Conservation (phyloP, 2,329 filamentous ascomycete genomes). For the Colletotrichum sp. region DNA sequence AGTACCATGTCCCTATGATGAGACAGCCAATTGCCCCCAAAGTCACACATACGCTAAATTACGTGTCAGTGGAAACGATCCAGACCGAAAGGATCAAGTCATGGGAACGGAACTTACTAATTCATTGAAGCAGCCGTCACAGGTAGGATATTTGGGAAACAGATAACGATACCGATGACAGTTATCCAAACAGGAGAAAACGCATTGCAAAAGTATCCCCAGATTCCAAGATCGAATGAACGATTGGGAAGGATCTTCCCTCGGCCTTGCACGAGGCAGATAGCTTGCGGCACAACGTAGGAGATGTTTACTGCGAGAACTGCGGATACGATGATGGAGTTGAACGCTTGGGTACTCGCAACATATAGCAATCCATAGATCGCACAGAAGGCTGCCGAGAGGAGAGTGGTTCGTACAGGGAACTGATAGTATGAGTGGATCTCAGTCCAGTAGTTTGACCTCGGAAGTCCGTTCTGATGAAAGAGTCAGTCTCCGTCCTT, state of each 20-base stretch:
- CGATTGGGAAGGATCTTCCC: slow-evolving; percentile 21
- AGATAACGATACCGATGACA: slow-evolving; percentile 26
- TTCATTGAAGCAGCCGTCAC: slow-evolving; percentile 13
- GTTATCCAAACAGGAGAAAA: slow-evolving; percentile 25
- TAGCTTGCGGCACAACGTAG: slow-evolving; percentile 31
- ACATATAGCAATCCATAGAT: slow-evolving; percentile 37
- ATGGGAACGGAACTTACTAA: neutral
- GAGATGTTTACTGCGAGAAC: slow-evolving; percentile 33
- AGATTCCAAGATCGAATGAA: slow-evolving; percentile 23
- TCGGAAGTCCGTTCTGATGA: slow-evolving; percentile 25
- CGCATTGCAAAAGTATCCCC: slow-evolving; percentile 26
- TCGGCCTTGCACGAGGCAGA: slow-evolving; percentile 24
- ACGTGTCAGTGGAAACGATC: neutral
- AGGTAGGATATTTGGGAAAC: slow-evolving; percentile 25
- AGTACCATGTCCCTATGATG: neutral
- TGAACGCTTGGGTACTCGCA: slow-evolving; percentile 33
- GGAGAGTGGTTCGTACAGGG: slow-evolving; percentile 32
- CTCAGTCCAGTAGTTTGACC: slow-evolving; percentile 27
- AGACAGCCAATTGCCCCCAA: neutral
- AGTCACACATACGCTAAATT: neutral
- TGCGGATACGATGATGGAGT: slow-evolving; percentile 35
- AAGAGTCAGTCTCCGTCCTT: neutral
- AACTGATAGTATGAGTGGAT: slow-evolving; percentile 25
- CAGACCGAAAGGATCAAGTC: neutral
- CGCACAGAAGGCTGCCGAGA: slow-evolving; percentile 28